Base-by-base conservation (phyloP, 78 protist genomes). In the Emiliania huxleyi region DNA sequence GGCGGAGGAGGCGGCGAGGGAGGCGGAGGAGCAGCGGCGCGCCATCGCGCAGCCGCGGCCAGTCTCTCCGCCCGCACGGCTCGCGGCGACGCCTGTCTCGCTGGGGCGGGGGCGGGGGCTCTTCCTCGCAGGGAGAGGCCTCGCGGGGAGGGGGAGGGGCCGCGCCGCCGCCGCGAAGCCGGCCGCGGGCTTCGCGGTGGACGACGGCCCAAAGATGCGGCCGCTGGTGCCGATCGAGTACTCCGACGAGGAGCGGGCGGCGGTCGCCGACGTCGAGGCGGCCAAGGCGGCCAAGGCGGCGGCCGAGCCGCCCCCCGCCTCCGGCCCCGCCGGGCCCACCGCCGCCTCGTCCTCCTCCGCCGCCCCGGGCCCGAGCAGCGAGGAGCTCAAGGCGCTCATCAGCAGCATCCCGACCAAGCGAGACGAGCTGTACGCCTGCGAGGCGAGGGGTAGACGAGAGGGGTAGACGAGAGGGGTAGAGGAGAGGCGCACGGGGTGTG, bases 171-270 rank as follows among this genome's bases (percentile, higher is more conserved):
- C 15, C 37, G 38, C 77, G 77, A 11, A 11, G 40, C 29, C 84
- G 84, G 33, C 45, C 18, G 46, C 87, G 18, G 46, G 15, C 18
- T 77, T 77, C 87, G 48, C 12, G n/a, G 87, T 23, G n/a, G 87
- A 77, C 35, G 87, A 22, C 21, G 55, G 40, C 26, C 19, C 29
- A 12, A 29, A 25, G 89, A 21, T 2, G 25, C 15, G 89, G 15
- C 89, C 56, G 21, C 89, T 81, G 38, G 37, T 44, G 23, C 56
- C 56, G 26, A 81, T 81, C 89, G 89, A 81, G 23, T 81, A 81
- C 37, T 15, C 42, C 40, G 89, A 81, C 37, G 83, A 0, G 38
- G 83, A 73, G 83, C 25, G 38, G 45, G 83, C 83, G 83, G 43
- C 43, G 62, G n/a, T n/a, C n/a, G n/a, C n/a, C n/a, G n/a, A n/a